Evolutionary conservation across 257 asterid species (phyloP).

Genomic region (Thymus mandschuricus): DNA sequence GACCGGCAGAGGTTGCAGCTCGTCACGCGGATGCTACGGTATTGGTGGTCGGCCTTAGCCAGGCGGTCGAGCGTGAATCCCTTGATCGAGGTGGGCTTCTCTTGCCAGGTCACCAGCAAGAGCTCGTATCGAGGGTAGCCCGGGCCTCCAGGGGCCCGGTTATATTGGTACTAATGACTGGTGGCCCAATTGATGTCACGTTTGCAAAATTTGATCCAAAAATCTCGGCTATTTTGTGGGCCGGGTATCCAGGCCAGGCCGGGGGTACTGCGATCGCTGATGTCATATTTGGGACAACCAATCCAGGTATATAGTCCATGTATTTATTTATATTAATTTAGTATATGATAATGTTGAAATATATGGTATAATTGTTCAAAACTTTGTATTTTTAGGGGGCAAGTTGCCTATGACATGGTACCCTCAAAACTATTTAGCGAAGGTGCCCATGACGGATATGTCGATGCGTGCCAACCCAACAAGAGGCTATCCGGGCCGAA

Average conservation of each 20-base stretch:
- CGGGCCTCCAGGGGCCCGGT: constrained; percentile 79
- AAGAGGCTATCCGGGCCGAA: constrained; percentile 85
- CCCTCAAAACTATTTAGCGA: constrained; percentile 65
- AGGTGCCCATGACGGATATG: constrained; percentile 80
- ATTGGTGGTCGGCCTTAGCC: constrained; percentile 75
- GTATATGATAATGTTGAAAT: not conserved
- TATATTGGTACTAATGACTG: constrained; percentile 74
- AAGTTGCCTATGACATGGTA: constrained; percentile 95
- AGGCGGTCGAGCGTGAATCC: constrained; percentile 71
- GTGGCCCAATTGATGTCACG: constrained; percentile 82
- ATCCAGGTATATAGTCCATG: constrained; percentile 60
- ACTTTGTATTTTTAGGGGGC: constrained; percentile 52
- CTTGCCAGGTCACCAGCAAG: constrained; percentile 84
- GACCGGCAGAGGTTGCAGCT: constrained; percentile 69
- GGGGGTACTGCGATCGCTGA: constrained; percentile 94
- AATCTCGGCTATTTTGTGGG: constrained; percentile 78
- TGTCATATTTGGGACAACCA: constrained; percentile 68
- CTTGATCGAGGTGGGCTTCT: constrained; percentile 66
- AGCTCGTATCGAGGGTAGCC: constrained; percentile 80
- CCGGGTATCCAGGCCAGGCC: constrained; percentile 92
- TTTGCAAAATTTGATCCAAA: constrained; percentile 76
- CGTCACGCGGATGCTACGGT: constrained; percentile 75
- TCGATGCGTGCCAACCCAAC: constrained; percentile 73
- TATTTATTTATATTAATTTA: not conserved
- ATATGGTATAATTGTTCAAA: not conserved